A percentile compares a stretch with the other conserved stretches of the same genome.
Conservation (phyloP, 768 basidiomycete genomes). For the Pleurotus cornucopiae region DNA sequence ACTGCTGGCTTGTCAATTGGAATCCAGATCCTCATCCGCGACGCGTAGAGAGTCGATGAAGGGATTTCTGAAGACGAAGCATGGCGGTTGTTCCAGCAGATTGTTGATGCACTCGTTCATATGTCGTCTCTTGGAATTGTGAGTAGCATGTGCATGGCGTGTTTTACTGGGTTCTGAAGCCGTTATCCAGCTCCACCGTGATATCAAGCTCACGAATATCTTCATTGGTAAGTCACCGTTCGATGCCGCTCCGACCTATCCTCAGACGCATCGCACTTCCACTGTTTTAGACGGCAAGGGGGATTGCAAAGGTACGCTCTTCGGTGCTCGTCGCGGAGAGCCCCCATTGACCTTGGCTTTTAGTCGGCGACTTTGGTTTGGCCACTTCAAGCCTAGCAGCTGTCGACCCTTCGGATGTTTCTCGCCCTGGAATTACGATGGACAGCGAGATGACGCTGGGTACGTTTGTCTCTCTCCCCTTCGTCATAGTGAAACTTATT, state of each 20-base stretch:
- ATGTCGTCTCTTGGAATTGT: slow-evolving; percentile 88
- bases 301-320: slow-evolving; percentile 65
- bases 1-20: not conserved
- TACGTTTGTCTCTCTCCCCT: slow-evolving; percentile 19
- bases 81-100: slow-evolving; percentile 88
- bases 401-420: slow-evolving; percentile 69
- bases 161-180: not conserved
- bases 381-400: slow-evolving; percentile 80
- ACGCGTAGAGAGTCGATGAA: slow-evolving; percentile 64
- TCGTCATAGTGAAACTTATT: not conserved
- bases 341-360: slow-evolving; percentile 3
- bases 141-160: slow-evolving; percentile 18
- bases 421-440: slow-evolving; percentile 34
- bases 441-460: slow-evolving; percentile 78
- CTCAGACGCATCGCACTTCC: not conserved
- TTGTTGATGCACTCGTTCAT: slow-evolving; percentile 85
- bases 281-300: slow-evolving; percentile 65
- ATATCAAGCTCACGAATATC: slow-evolving; percentile 92
- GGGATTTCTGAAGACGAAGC: slow-evolving; percentile 80
- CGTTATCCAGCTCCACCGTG: slow-evolving; percentile 58
- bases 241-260: too few relatives aligned
- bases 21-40: too few relatives aligned
- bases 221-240: slow-evolving; percentile 68
- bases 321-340: not conserved
- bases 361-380: slow-evolving; percentile 91